Percentiles rank a stretch among this genome's conserved stretches.
Evolutionary conservation across 2,329 filamentous ascomycete species (phyloP).

Genomic region (Capronia americana): DNA sequence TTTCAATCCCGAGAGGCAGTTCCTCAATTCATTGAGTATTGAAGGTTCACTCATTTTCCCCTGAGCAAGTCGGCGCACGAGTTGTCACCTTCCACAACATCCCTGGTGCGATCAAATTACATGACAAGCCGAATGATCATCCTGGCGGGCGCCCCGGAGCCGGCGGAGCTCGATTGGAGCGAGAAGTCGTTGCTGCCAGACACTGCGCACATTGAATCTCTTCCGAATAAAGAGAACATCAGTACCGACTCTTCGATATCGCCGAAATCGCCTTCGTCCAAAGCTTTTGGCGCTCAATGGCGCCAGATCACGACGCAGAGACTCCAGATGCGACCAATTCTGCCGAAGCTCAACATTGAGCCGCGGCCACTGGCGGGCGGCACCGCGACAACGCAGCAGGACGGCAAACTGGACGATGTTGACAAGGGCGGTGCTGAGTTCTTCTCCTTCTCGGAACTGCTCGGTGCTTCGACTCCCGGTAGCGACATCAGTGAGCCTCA

Average conservation of each 20-base stretch:
- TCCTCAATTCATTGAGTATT: not conserved
- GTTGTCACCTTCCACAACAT: not conserved
- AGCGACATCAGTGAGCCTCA: slow-evolving; percentile 38
- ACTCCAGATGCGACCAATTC: slow-evolving; percentile 38
- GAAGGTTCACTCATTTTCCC: not conserved
- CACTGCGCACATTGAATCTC: slow-evolving; percentile 31
- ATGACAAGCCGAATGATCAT: slow-evolving; percentile 40
- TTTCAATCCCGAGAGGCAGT: not conserved
- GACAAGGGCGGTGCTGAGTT: slow-evolving; percentile 37
- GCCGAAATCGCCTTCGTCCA: slow-evolving; percentile 25
- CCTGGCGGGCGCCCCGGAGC: slow-evolving; percentile 39
- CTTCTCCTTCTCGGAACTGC: slow-evolving; percentile 35
- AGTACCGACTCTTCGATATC: slow-evolving; percentile 5
- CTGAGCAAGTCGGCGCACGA: not conserved
- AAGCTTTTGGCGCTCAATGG: slow-evolving; percentile 37
- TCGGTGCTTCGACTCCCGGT: slow-evolving; percentile 33
- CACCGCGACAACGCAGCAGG: not conserved
- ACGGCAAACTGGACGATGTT: not conserved
- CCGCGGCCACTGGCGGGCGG: slow-evolving; percentile 18
- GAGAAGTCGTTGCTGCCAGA: slow-evolving; percentile 37
- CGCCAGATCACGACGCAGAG: slow-evolving; percentile 37
- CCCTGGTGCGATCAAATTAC: not conserved
- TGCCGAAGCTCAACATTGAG: slow-evolving; percentile 38
- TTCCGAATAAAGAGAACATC: slow-evolving; percentile 8
- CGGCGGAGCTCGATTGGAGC: slow-evolving; percentile 38